These are phyloP conservation scores for Claviceps sp. DNA, from an alignment of 2,329 filamentous ascomycete genomes.

Conservation along the genomic window DNA sequence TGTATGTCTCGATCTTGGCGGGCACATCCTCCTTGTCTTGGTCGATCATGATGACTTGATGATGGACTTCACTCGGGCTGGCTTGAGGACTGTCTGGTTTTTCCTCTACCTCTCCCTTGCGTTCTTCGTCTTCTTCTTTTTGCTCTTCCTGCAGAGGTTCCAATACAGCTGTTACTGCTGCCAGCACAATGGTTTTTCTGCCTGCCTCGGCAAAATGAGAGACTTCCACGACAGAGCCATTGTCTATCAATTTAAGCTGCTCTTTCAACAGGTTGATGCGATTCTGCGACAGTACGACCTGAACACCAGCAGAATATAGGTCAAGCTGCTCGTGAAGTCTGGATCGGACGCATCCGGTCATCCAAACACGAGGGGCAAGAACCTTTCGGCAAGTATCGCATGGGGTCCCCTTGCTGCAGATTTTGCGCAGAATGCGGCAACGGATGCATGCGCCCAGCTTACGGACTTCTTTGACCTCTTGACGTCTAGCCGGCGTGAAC, in stretches of 20 bases:
- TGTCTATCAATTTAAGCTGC: constrained; percentile 33
- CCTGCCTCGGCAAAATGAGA: constrained; percentile 44
- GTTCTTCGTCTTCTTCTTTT: neutral
- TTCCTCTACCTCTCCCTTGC: neutral
- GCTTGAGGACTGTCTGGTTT: neutral
- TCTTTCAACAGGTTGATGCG: constrained; percentile 42
- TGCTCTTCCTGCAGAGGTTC: constrained; percentile 21
- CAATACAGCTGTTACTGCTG: constrained; percentile 19
- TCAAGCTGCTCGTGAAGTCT: constrained; percentile 48
- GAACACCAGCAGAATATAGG: constrained; percentile 49
- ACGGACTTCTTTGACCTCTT: constrained; percentile 51
- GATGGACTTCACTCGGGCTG: neutral
- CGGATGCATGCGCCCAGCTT: constrained; percentile 53
- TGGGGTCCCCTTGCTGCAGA: constrained; percentile 49
- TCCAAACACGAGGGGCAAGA: constrained; percentile 51
- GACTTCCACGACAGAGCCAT: constrained; percentile 39
- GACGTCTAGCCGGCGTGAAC: constrained; percentile 44
- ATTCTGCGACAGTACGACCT: constrained; percentile 48
- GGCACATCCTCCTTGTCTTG: constrained; percentile 48
- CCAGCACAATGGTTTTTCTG: constrained; percentile 30
- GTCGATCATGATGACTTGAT: constrained; percentile 42
- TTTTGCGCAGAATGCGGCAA: constrained; percentile 53
- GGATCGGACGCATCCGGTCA: constrained; percentile 48
- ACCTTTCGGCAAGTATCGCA: constrained; percentile 53
- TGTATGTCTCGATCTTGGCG: constrained; percentile 44